A percentile compares a stretch with the other conserved stretches of the same genome.
phyloP scores from a whole-genome alignment of 2,329 filamentous ascomycete species.

The Aspergillus glaucus region DNA sequence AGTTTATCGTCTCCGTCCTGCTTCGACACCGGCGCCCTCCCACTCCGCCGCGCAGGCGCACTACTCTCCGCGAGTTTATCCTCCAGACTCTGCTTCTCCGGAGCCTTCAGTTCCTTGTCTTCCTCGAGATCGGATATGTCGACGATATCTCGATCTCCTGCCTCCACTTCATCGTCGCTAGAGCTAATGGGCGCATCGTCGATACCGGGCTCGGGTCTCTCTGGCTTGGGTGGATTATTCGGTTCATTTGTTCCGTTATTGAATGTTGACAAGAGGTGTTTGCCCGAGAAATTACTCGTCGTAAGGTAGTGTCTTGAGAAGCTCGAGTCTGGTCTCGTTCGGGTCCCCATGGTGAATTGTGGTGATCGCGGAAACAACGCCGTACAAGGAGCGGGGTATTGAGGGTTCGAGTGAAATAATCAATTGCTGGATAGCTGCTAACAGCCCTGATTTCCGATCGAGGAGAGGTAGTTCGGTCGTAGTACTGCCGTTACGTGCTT shows the following conservation, averaged over 20 bases:
- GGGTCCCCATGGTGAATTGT: constrained; percentile 13
- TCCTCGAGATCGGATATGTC: constrained; percentile 3
- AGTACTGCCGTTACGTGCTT: background rate
- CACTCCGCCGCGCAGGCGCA: background rate
- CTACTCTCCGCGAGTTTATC: constrained; percentile 14
- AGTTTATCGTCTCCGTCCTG: constrained; percentile 1
- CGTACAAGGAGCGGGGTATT: too few relatives aligned
- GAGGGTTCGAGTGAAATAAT: background rate
- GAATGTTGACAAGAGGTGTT: constrained; percentile 21
- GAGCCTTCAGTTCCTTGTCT: background rate
- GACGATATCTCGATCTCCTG: constrained; percentile 5
- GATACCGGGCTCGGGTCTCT: constrained; percentile 19
- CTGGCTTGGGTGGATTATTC: background rate
- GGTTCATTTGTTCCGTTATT: constrained; percentile 1
- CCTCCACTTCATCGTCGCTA: constrained; percentile 24
- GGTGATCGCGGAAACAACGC: background rate
- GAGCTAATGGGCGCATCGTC: constrained; percentile 32
- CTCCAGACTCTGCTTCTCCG: constrained; percentile 12
- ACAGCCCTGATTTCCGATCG: background rate
- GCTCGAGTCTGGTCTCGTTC: constrained; percentile 21
- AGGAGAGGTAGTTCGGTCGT: background rate
- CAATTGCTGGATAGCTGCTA: background rate
- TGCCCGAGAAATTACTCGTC: constrained; percentile 7
- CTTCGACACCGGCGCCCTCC: constrained; percentile 1
- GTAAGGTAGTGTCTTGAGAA: constrained; percentile 19